Percentiles rank a stretch among this genome's conserved stretches.
These are phyloP conservation scores for Candolleomyces eurysporus DNA, from an alignment of 768 basidiomycete genomes.

Conservation along the genomic window DNA sequence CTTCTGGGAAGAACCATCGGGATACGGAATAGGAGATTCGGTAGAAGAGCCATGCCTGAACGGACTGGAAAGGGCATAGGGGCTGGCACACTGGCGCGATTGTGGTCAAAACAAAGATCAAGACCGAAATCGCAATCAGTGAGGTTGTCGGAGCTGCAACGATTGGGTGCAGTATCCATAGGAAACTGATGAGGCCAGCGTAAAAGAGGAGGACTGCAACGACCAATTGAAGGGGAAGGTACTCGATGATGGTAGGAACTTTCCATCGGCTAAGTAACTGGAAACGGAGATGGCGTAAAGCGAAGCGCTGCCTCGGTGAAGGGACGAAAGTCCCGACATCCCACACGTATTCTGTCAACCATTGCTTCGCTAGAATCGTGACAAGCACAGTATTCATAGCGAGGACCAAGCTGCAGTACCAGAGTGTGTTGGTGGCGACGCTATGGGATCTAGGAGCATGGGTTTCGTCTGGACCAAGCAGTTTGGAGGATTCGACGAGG, in stretches of 20 bases:
- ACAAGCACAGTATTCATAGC: neutral
- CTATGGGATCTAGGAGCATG: neutral
- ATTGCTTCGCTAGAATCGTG: conserved; percentile 1
- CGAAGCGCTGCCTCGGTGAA: neutral
- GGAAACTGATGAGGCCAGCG: neutral
- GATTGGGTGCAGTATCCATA: neutral
- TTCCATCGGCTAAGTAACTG: neutral
- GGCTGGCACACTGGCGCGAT: neutral
- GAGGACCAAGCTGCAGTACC: neutral
- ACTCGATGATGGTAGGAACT: neutral
- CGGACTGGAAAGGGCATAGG: neutral
- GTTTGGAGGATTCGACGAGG: neutral
- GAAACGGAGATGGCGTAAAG: conserved; percentile 4
- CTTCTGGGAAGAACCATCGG: neutral
- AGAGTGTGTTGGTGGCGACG: neutral
- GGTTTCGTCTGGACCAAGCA: neutral
- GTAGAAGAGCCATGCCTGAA: neutral
- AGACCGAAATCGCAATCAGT: neutral
- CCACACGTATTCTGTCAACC: conserved; percentile 2
- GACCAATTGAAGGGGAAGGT: conserved; percentile 1
- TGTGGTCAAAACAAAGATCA: neutral
- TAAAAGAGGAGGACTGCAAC: neutral
- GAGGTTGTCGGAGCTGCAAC: neutral
- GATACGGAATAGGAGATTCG: neutral
- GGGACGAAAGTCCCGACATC: neutral